Conservation (phyloP, 78 protist species). For the Cavenderia fasciculata region DNA sequence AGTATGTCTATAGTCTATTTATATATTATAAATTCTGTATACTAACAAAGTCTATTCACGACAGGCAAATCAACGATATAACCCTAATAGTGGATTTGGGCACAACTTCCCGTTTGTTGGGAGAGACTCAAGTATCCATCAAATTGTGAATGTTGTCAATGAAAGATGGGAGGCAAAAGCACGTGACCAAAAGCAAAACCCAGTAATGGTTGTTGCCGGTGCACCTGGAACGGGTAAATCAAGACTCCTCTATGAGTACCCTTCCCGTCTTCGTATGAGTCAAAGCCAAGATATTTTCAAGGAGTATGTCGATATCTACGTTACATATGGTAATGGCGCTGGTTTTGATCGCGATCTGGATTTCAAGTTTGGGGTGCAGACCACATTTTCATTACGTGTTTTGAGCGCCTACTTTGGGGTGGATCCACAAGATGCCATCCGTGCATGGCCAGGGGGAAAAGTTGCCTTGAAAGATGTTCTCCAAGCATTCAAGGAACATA, state of each 20-base stretch:
- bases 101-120: too few species aligned
- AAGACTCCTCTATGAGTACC: background rate
- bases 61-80: too few species aligned
- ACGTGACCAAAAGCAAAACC: too few species aligned
- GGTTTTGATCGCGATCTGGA: background rate
- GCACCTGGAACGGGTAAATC: background rate
- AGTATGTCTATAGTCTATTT: too few species aligned
- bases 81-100: too few species aligned
- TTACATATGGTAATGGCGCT: background rate
- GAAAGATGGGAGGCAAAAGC: too few species aligned
- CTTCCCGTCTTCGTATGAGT: background rate
- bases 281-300: background rate
- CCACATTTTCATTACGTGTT: background rate
- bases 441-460: background rate
- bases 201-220: too few species aligned
- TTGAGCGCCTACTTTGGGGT: background rate
- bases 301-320: background rate
- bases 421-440: background rate
- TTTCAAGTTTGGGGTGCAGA: background rate
- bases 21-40: too few species aligned
- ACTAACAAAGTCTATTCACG: too few species aligned
- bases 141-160: too few species aligned
- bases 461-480: background rate
- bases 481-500: too few species aligned
- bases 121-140: too few species aligned